Conservation (phyloP, 164 flowering plant genomes). For the Hamamelis virginiana region DNA sequence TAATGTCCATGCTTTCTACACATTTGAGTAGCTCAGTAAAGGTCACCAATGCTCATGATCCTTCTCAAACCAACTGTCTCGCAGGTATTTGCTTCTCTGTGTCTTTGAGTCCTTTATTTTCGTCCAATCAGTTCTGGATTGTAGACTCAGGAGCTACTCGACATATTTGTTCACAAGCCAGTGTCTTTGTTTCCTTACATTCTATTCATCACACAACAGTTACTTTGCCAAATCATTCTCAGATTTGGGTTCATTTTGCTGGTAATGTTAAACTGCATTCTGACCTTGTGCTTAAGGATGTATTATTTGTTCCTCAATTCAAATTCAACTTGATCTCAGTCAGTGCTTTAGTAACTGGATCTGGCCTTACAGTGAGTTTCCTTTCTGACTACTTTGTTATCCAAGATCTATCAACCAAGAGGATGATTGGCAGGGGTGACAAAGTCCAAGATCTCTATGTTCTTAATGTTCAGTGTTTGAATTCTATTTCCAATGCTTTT, state of each 20-base stretch:
- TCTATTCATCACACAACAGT: background rate
- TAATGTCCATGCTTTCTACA: background rate
- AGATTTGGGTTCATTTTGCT: background rate
- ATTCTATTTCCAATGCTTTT: background rate
- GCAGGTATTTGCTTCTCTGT: background rate
- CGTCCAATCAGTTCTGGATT: background rate
- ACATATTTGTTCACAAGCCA: background rate
- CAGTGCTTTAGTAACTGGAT: background rate
- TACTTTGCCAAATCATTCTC: constrained; percentile 4
- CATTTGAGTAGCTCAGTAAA: background rate
- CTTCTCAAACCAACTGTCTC: background rate
- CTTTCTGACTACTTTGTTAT: background rate
- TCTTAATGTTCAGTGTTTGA: background rate
- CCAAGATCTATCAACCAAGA: background rate
- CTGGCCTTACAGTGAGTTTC: background rate
- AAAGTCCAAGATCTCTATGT: background rate
- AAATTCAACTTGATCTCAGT: background rate
- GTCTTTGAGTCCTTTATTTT: background rate
- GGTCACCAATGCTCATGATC: background rate
- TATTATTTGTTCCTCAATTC: too few relatives aligned
- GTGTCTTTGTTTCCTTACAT: background rate
- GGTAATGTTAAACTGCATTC: too few relatives aligned
- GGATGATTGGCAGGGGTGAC: constrained; percentile 5
- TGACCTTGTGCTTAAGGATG: background rate
- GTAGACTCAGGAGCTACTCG: background rate